Evolutionary conservation across 2,329 filamentous ascomycete species (phyloP).

Genomic region (Chalaropsis ovoidea): DNA sequence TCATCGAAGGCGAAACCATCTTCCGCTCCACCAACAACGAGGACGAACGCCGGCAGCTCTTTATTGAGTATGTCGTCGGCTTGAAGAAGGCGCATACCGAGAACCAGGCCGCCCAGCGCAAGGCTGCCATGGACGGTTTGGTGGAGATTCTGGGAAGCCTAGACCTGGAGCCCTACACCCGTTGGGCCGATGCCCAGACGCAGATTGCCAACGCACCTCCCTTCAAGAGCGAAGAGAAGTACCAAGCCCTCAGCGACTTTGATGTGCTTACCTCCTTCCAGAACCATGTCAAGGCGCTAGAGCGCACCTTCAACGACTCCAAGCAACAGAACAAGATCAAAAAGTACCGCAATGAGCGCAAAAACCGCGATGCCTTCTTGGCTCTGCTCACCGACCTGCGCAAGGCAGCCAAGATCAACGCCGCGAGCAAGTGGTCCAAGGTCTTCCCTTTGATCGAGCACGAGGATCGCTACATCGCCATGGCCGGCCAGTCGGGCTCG

Average conservation of each 20-base stretch:
- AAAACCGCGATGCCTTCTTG: slow-evolving; percentile 72
- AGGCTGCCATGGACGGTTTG: slow-evolving; percentile 75
- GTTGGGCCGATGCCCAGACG: slow-evolving; percentile 82
- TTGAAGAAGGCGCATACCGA: slow-evolving; percentile 74
- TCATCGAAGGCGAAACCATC: slow-evolving; percentile 89
- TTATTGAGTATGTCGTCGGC: slow-evolving; percentile 82
- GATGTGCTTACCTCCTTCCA: slow-evolving; percentile 91
- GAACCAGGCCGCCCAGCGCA: slow-evolving; percentile 59
- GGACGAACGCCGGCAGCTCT: slow-evolving; percentile 75
- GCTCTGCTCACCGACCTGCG: slow-evolving; percentile 65
- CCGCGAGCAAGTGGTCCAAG: slow-evolving; percentile 81
- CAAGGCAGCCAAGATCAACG: slow-evolving; percentile 70
- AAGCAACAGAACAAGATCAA: slow-evolving; percentile 78
- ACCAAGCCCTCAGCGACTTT: slow-evolving; percentile 72
- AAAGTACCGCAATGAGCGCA: slow-evolving; percentile 71
- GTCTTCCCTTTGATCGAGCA: slow-evolving; percentile 63
- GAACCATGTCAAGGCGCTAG: slow-evolving; percentile 84
- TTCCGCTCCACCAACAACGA: slow-evolving; percentile 88
- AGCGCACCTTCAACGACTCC: slow-evolving; percentile 82
- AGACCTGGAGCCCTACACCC: slow-evolving; percentile 82
- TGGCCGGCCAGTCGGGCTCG: slow-evolving; percentile 76
- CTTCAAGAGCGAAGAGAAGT: slow-evolving; percentile 65
- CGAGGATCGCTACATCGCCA: slow-evolving; percentile 72
- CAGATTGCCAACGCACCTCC: slow-evolving; percentile 44
- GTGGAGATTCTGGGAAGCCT: slow-evolving; percentile 67